phyloP scores from a whole-genome alignment of 495 filamentous ascomycete species.

The Daldinia decipiens region DNA sequence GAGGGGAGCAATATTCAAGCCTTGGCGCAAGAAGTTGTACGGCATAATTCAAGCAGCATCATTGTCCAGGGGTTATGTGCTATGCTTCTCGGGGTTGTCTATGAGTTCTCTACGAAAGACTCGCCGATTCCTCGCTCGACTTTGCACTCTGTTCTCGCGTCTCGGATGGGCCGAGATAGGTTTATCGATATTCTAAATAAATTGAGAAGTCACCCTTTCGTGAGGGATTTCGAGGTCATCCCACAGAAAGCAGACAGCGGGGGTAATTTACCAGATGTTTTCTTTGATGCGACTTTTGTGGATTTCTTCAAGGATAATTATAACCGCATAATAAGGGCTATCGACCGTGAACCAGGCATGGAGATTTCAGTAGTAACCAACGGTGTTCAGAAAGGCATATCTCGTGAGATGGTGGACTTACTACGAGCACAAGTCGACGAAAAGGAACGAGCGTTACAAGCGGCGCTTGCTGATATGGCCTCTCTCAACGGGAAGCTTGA shows the following conservation, averaged over 20 bases:
- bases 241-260: slow-evolving; percentile 70
- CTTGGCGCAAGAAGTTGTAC: slow-evolving; percentile 70
- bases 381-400: slow-evolving; percentile 83
- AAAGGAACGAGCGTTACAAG: slow-evolving; percentile 72
- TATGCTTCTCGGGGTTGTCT: slow-evolving; percentile 85
- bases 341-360: slow-evolving; percentile 89
- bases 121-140: slow-evolving; percentile 87
- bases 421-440: slow-evolving; percentile 81
- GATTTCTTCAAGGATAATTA: slow-evolving; percentile 98
- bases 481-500: slow-evolving; percentile 75
- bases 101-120: slow-evolving; percentile 98
- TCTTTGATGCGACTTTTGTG: slow-evolving; percentile 85
- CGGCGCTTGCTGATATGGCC: slow-evolving; percentile 71
- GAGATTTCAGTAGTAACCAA: slow-evolving; percentile 83
- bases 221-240: slow-evolving; percentile 92
- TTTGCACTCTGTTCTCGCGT: slow-evolving; percentile 81
- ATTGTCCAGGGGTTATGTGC: slow-evolving; percentile 85
- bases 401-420: slow-evolving; percentile 83
- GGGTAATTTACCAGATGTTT: slow-evolving; percentile 78
- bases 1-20: slow-evolving; percentile 93
- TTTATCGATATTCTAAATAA: slow-evolving; percentile 87
- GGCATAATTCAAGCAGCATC: slow-evolving; percentile 69
- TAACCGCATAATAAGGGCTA: slow-evolving; percentile 81
- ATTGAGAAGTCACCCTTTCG: slow-evolving; percentile 79
- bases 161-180: slow-evolving; percentile 83